Conservation (phyloP, 2,329 filamentous ascomycete genomes). For the Xylaria multiplex region DNA sequence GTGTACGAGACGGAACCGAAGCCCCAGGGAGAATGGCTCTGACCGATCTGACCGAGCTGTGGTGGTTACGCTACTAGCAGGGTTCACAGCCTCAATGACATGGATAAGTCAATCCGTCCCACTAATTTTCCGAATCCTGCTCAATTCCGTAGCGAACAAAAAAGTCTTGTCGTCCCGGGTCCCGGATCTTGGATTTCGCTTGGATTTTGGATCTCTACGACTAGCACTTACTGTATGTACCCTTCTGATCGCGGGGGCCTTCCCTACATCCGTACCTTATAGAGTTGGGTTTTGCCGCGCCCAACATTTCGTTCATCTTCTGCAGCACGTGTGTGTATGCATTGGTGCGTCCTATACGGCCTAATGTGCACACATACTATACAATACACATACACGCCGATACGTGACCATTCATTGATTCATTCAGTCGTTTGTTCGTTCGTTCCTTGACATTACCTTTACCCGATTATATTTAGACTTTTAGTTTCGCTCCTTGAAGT, state of each 20-base stretch:
- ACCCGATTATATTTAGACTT: neutral
- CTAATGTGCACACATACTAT: neutral
- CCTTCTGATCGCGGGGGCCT: slow-evolving; percentile 6
- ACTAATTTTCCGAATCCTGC: slow-evolving; percentile 18
- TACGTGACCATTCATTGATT: neutral
- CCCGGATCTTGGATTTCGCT: slow-evolving; percentile 1
- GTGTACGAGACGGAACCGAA: no score
- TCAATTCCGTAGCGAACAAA: neutral
- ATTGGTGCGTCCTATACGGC: no score
- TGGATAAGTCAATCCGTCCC: slow-evolving; percentile 17
- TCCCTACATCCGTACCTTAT: neutral
- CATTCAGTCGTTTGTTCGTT: neutral
- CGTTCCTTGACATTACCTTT: neutral
- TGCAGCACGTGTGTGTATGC: neutral
- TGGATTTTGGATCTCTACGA: neutral
- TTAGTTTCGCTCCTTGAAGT: neutral
- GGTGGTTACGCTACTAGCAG: slow-evolving; percentile 8
- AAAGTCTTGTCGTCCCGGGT: neutral
- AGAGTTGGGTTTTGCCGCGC: neutral
- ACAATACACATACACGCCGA: neutral
- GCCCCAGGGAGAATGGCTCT: no score
- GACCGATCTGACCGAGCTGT: neutral
- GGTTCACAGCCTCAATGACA: slow-evolving; percentile 35
- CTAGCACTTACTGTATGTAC: neutral
- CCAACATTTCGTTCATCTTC: neutral